Evolutionary conservation across 2,329 filamentous ascomycete genomes (phyloP).

Genomic region (Pseudohalonectria lignicola): DNA sequence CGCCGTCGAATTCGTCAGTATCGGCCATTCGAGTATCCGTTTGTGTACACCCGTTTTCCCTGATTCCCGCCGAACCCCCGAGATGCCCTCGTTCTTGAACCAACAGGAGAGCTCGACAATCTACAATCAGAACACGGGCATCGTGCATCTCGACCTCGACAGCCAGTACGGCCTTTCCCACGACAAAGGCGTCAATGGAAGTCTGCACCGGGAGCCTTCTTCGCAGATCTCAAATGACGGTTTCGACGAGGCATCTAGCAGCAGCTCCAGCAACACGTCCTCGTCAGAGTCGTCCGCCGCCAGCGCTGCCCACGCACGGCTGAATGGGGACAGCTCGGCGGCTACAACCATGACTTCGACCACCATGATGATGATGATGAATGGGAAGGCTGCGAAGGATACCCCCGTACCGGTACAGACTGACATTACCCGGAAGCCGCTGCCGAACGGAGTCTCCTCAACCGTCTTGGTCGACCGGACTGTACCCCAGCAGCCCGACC

Average conservation of each 20-base stretch:
- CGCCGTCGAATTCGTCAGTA: neutral
- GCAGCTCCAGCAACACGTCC: constrained; percentile 36
- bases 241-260: constrained; percentile 40
- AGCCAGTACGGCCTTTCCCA: constrained; percentile 19
- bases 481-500: constrained; percentile 1
- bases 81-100: constrained; percentile 44
- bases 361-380: constrained; percentile 51
- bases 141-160: constrained; percentile 31
- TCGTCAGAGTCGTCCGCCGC: neutral
- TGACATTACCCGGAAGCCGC: constrained; percentile 8
- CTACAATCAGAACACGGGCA: constrained; percentile 28
- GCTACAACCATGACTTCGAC: constrained; percentile 21
- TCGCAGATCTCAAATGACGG: constrained; percentile 34
- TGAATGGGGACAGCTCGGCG: constrained; percentile 29
- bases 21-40: constrained; percentile 2
- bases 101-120: constrained; percentile 24
- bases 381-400: constrained; percentile 28
- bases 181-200: constrained; percentile 18
- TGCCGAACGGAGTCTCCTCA: constrained; percentile 12
- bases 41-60: neutral
- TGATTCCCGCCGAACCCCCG: constrained; percentile 3
- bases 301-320: constrained; percentile 4
- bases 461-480: constrained; percentile 17
- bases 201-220: constrained; percentile 9
- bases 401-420: constrained; percentile 1